A percentile compares a stretch with the other conserved stretches of the same genome.
phyloP scores from a whole-genome alignment of 2,329 filamentous ascomycete genomes.

The Fusarium temperatum region DNA sequence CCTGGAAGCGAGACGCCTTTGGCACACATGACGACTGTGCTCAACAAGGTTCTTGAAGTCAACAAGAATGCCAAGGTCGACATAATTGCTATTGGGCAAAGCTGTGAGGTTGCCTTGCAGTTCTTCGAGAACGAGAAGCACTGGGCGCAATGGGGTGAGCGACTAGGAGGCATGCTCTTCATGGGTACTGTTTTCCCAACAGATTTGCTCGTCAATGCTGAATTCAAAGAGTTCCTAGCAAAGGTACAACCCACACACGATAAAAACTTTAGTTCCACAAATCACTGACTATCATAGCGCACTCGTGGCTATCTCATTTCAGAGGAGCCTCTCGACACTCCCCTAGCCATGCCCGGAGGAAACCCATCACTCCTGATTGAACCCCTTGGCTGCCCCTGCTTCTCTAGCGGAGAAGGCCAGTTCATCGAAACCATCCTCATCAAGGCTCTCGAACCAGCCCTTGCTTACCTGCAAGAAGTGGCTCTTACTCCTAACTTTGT shows the following conservation, averaged over 20 bases:
- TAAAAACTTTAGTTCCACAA: background rate
- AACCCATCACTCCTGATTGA: conserved; percentile 55
- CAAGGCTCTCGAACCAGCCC: conserved; percentile 59
- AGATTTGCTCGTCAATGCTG: conserved; percentile 52
- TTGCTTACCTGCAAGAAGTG: conserved; percentile 70
- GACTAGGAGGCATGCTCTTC: conserved; percentile 59
- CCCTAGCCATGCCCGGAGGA: conserved; percentile 62
- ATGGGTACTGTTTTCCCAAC: conserved; percentile 57
- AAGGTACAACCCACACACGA: conserved; percentile 52
- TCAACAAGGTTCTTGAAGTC: conserved; percentile 67
- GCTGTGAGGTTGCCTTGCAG: conserved; percentile 64
- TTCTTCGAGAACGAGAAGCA: conserved; percentile 67
- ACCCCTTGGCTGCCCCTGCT: conserved; percentile 70
- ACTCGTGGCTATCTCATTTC: conserved; percentile 70
- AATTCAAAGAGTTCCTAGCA: conserved; percentile 60
- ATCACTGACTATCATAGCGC: conserved; percentile 52
- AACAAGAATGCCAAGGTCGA: conserved; percentile 66
- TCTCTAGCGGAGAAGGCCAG: conserved; percentile 70
- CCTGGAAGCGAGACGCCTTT: conserved; percentile 63
- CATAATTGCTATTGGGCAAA: conserved; percentile 76
- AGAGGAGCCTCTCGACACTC: conserved; percentile 58
- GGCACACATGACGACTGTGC: conserved; percentile 73
- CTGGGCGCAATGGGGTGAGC: conserved; percentile 56
- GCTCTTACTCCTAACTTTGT: conserved; percentile 51
- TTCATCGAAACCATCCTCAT: conserved; percentile 72